Evolutionary conservation across 2,329 filamentous ascomycete species (phyloP), one percentile per base, ranked within the genome.

Genomic region (Beauveria bassiana): DNA sequence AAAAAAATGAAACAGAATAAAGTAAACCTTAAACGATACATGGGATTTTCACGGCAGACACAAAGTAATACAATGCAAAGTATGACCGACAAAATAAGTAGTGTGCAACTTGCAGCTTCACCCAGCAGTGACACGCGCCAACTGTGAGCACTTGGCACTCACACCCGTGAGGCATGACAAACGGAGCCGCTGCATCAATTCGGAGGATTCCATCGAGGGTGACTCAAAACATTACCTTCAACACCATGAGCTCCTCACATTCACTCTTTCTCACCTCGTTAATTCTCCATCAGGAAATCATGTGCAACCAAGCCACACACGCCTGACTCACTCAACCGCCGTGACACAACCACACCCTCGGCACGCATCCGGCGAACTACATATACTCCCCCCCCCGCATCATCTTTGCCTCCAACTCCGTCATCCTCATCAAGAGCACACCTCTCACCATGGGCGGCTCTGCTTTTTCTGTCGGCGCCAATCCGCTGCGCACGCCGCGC

Each of bases 361-460:
- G 10, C 34, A 18, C 45, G 3, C 22, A 22, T 20, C 18, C 10
- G 18, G 12, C 24, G 18, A 50, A 50, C 47, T 38, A 53, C 20
- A 40, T 26, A 40, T 51, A 46, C 54, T 9, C n/a, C n/a, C 51
- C 26, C 18, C 45, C 10, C 45, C 10, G 18, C 40, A 31, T n/a
- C 55, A 18, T 31, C n/a, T 24, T 16, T 46, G 31, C 49, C 22
- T 18, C 20, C 34, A 28, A 6, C 22, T 10, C 38, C 20, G 1
- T 26, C 18, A 45, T 16, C 9, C 34, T 10, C 34, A 42, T 43
- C n/a, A 14, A 18, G 28, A 51, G 14, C 14, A 1, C 3, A 3
- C 47, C 2, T 16, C 3, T 54, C 24, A 64, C 8, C 26, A 91
- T 91, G 89, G 89, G 89, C 22, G 89, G 89, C 20, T 75, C 74